Conservation (phyloP, 2,329 filamentous ascomycete genomes). For the Alternaria dauci region DNA sequence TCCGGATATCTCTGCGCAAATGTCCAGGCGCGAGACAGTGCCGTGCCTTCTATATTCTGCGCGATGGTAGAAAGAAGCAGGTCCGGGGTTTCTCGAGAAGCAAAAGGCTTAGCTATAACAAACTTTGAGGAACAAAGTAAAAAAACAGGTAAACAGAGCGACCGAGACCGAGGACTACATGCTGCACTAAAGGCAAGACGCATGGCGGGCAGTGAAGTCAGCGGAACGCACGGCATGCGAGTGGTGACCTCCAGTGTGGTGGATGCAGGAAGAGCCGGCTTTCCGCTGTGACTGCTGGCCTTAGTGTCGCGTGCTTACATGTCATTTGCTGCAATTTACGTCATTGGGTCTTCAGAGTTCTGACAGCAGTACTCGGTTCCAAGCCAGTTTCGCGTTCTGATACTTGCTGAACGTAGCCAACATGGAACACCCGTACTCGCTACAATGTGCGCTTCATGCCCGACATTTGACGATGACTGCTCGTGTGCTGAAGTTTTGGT, state of each 20-base stretch:
- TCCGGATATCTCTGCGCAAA: neutral
- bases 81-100: neutral
- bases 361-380: constrained; percentile 1
- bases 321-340: constrained; percentile 10
- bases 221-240: constrained; percentile 17
- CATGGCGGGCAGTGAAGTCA: constrained; percentile 14
- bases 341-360: constrained; percentile 8
- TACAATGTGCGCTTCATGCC: neutral
- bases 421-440: neutral
- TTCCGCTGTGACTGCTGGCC: constrained; percentile 9
- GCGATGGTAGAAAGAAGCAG: neutral
- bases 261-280: constrained; percentile 14
- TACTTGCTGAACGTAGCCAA: neutral
- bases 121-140: neutral
- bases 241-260: constrained; percentile 2
- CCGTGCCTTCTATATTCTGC: neutral
- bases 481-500: neutral
- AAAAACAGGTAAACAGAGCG: constrained; percentile 1
- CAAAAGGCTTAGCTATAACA: neutral
- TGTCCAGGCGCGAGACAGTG: constrained; percentile 4
- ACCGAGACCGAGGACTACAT: constrained; percentile 1
- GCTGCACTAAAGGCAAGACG: constrained; percentile 1
- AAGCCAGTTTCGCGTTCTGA: neutral
- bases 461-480: neutral
- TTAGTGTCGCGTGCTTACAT: constrained; percentile 6